A percentile compares a stretch with the other conserved stretches of the same genome.
Evolutionary conservation across 805 yeast genomes (phyloP).

Genomic region (Candida maesae): DNA sequence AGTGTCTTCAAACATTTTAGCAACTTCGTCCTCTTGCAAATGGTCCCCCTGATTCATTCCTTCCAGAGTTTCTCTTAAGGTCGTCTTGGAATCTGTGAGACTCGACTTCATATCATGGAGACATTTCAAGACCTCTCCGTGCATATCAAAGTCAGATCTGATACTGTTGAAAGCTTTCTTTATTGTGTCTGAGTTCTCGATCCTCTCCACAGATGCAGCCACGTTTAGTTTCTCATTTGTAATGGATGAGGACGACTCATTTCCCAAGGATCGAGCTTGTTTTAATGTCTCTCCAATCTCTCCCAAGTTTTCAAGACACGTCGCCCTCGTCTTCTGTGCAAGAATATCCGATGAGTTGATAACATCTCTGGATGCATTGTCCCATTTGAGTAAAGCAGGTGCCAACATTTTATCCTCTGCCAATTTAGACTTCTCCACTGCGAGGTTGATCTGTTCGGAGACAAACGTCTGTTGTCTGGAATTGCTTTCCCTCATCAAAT

Average conservation of each 20-base stretch:
- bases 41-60: constrained; percentile 7
- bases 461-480: constrained; percentile 19
- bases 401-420: constrained; percentile 17
- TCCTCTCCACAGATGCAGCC: too few species aligned
- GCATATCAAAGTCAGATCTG: constrained; percentile 1
- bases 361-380: constrained; percentile 18
- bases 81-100: not conserved
- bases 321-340: constrained; percentile 6
- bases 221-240: too few species aligned
- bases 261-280: too few species aligned
- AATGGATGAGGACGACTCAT: too few species aligned
- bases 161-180: constrained; percentile 4
- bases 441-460: constrained; percentile 10
- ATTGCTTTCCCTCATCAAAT: constrained; percentile 19
- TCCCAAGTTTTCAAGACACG: constrained; percentile 12
- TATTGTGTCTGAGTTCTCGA: constrained; percentile 6
- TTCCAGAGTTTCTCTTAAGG: not conserved
- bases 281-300: constrained; percentile 15
- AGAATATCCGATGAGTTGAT: constrained; percentile 22
- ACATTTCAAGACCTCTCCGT: not conserved
- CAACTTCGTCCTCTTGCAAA: constrained; percentile 21
- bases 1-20: constrained; percentile 22
- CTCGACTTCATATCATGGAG: constrained; percentile 1
- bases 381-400: constrained; percentile 20
- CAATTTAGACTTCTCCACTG: constrained; percentile 17